Evolutionary conservation across 495 filamentous ascomycete genomes (phyloP), one percentile per base, ranked within the genome.

Genomic region (Aspergillus homomorphus): DNA sequence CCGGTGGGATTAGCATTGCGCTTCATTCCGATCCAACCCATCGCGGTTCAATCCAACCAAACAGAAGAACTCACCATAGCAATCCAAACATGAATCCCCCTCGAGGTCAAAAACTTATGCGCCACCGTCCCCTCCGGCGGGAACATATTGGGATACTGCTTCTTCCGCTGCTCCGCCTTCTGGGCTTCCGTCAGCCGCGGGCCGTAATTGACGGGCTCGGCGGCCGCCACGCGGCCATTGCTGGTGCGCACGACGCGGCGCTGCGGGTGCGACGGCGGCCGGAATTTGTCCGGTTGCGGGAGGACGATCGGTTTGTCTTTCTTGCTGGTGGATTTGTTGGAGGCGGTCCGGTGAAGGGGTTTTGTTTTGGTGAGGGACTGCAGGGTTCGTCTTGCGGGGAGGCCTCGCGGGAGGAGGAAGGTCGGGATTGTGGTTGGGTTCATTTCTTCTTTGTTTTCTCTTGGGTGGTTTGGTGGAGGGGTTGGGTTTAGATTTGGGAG

Each of bases 61-160:
- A 12, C n/a, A 3, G 45, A 41, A 54, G 50, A 44, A 67, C 82
- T 33, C 78, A 95, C 91, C 68, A 96, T 72, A 1, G 87, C 86
- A 71, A 96, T 92, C 70, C 78, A 87, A 3, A 88, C 59, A 73
- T 96, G 92, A 60, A 96, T 83, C 65, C 74, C 80, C 44, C 80
- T 79, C 73, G 78, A 89, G 56, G 86, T 82, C 64, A 92, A 73
- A 66, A 96, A 89, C 80, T 84, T 88, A 68, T 86, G 75, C 79
- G 88, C 81, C 55, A 89, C 88, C 4, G 86, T 88, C 7, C 88
- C 87, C 68, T 85, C 77, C 0, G 89, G 82, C 24, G 90, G 87
- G 73, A 91, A 88, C 81, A 93, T 85, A 54, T 89, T 83, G 20
- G 92, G 92, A 68, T 96, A 96, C 56, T 88, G 69, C 68, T 80